Evolutionary conservation across 1,284 basidiomycete genomes (phyloP).

Genomic region (Ceratobasidium sp.): DNA sequence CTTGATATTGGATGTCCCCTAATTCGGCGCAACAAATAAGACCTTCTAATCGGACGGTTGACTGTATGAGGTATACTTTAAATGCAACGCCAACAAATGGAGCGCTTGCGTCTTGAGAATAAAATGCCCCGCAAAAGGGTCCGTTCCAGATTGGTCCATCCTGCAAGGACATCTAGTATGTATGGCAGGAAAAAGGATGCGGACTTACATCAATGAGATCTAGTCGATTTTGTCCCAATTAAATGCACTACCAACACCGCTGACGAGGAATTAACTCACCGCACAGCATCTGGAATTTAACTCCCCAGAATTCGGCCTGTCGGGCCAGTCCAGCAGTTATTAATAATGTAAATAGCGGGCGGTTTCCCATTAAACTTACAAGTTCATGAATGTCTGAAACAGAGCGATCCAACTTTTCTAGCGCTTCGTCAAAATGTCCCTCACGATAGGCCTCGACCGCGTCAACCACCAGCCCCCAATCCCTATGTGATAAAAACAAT

Average conservation of each 20-base stretch:
- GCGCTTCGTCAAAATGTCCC: background rate
- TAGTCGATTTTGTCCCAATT: background rate
- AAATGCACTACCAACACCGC: background rate
- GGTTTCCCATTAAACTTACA: no score
- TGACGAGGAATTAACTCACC: background rate
- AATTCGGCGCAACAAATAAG: background rate
- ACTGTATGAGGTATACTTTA: no score
- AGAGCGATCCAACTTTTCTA: background rate
- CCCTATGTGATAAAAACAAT: background rate
- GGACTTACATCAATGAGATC: background rate
- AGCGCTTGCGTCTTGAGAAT: background rate
- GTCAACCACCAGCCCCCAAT: background rate
- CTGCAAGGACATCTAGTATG: background rate
- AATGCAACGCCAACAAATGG: constrained; percentile 5
- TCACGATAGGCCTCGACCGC: background rate
- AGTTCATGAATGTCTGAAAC: background rate
- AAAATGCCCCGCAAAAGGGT: constrained; percentile 1
- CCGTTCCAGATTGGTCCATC: background rate
- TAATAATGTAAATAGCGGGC: no score
- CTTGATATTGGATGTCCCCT: background rate
- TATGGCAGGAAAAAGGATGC: no score
- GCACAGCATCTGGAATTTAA: background rate
- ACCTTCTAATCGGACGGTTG: no score
- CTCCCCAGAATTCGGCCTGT: background rate
- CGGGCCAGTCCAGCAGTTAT: background rate